Base-by-base conservation (phyloP, 331 rosid genomes). In the Spiraea crenata region DNA sequence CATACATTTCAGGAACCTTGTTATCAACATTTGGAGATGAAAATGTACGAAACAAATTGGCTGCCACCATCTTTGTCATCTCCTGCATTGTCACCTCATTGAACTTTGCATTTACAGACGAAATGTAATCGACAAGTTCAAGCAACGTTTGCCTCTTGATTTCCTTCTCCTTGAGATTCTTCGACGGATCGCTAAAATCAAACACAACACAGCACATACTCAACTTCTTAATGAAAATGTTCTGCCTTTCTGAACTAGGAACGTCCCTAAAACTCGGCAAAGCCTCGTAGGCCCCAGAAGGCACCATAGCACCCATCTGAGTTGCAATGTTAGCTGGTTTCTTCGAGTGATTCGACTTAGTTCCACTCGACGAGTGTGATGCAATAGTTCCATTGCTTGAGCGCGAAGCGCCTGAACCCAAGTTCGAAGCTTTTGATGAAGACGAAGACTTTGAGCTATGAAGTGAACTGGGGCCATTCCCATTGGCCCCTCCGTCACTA, bases 221-320 rank as follows among this genome's bases (percentile, higher is more conserved):
- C 34, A 88, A 75, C 47, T 90, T 90, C 73, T 75, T 84, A 57
- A 88, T 71, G 31, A 90, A 88, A 59, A 84, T 77, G 57, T 66
- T 74, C 81, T 82, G 88, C 81, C 83, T 88, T 71, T 90, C 96
- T 3, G 95, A 80, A 67, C 47, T 74, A 3, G 95, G 83, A 51
- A 88, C 95, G 61, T 88, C 90, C 67, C 82, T 71, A 50, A 88
- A 88, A 56, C 87, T 86, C 10, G 95, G 96, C 85, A 88, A 77
- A 59, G 81, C 76, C 80, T 83, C 90, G 39, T 85, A 88, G 25
- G 62, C 80, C 25, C 57, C 73, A 1, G 83, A 44, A 74, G 72
- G 63, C 76, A 65, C 56, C 47, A 48, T 31, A 8, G 81, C 72
- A 56, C 69, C 82, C 45, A 9, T 78, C 77, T 82, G 85, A 58